These are phyloP conservation scores for Colletotrichum euphorbiae DNA, from an alignment of 2,329 filamentous ascomycete species.

Conservation along the genomic window DNA sequence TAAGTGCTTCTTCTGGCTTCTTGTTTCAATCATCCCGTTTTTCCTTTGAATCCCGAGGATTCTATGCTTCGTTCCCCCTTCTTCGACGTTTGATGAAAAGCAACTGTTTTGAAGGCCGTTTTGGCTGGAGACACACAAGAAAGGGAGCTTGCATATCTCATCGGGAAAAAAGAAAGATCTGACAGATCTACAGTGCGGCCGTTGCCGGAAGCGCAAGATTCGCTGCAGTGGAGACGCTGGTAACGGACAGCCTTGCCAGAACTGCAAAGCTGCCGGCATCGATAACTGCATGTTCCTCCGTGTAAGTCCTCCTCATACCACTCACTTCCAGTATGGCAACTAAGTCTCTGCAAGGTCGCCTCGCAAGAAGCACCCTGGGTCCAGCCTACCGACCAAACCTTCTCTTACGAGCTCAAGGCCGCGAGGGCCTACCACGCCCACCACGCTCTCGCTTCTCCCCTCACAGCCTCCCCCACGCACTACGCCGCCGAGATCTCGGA, in stretches of 20 bases:
- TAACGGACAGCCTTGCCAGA: conserved; percentile 81
- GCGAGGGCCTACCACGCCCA: conserved; percentile 50
- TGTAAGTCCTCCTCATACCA: conserved; percentile 60
- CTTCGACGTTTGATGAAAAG: background rate
- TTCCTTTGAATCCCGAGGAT: background rate
- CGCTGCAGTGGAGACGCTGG: conserved; percentile 89
- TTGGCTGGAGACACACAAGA: conserved; percentile 7
- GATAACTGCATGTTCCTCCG: conserved; percentile 83
- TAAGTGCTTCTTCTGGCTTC: conserved; percentile 50
- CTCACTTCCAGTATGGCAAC: background rate
- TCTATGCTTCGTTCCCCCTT: background rate
- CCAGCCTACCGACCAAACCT: conserved; percentile 46
- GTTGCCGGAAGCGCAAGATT: conserved; percentile 94
- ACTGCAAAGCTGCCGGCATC: conserved; percentile 81
- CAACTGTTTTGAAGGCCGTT: background rate
- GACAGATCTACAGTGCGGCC: conserved; percentile 73
- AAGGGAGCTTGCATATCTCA: conserved; percentile 17
- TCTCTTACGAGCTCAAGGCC: conserved; percentile 52
- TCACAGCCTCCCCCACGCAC: conserved; percentile 45
- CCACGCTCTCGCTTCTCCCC: conserved; percentile 43
- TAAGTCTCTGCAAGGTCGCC: conserved; percentile 48
- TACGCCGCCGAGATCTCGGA: conserved; percentile 50
- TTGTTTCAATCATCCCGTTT: background rate
- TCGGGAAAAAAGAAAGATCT: conserved; percentile 23
- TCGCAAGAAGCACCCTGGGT: conserved; percentile 51